Percentiles rank a stretch among this genome's conserved stretches.
Evolutionary conservation across 768 basidiomycete genomes (phyloP).

Genomic region (Mycena venus): DNA sequence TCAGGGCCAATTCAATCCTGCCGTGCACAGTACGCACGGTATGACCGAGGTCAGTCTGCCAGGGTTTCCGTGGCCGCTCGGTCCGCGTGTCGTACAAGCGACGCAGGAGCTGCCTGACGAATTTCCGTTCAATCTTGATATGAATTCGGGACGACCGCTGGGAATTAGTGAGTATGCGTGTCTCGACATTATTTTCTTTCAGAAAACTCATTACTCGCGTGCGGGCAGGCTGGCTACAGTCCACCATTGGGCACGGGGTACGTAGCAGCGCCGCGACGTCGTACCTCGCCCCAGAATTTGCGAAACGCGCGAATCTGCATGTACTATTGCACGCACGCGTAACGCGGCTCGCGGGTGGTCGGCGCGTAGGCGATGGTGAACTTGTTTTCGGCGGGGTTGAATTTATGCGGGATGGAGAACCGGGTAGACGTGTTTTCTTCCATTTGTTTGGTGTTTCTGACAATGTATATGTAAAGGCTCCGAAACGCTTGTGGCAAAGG

Average conservation of each 20-base stretch:
- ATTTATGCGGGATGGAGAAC: conserved; percentile 24
- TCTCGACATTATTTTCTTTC: not conserved
- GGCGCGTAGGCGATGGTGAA: not conserved
- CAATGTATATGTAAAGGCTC: too few species aligned
- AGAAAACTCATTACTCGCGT: too few species aligned
- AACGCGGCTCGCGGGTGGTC: conserved; percentile 24
- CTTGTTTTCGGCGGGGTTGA: not conserved
- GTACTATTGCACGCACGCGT: conserved; percentile 42
- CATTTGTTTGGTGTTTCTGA: too few species aligned
- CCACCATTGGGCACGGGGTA: conserved; percentile 37
- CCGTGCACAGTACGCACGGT: conserved; percentile 52
- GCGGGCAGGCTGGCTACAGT: conserved; percentile 40
- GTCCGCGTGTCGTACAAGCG: conserved; percentile 42
- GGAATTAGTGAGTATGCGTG: conserved; percentile 37
- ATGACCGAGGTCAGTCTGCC: conserved; percentile 46
- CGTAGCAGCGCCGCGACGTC: conserved; percentile 48
- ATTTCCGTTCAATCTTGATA: conserved; percentile 45
- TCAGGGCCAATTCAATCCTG: conserved; percentile 52
- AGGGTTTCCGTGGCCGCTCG: conserved; percentile 47
- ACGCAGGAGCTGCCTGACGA: conserved; percentile 41
- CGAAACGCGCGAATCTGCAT: conserved; percentile 44
- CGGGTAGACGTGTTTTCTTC: not conserved
- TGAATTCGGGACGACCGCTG: conserved; percentile 43
- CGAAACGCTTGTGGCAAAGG: not conserved
- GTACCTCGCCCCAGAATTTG: conserved; percentile 40